Evolutionary conservation across 225 moss, liverwort and hornwort genomes (phyloP), one percentile per base, ranked within the genome.

Genomic region (Neckera pumila): DNA sequence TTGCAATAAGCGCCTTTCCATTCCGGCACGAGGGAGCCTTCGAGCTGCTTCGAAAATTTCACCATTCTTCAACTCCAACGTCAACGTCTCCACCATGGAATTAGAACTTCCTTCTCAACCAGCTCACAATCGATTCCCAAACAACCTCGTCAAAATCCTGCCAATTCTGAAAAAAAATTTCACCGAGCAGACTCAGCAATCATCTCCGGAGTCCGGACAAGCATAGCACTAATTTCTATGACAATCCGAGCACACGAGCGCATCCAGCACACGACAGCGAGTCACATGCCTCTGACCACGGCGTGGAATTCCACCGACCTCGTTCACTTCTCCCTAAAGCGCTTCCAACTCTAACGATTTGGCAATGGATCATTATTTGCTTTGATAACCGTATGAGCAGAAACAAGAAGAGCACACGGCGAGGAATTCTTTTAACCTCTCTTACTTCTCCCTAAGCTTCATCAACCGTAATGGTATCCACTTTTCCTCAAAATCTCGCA

Each of bases 21-120:
- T 85, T 94, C 94, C 47, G 93, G 92, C 60, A 94, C 94, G 62
- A 93, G 83, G 58, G 93, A 92, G 61, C 86, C 89, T 84, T 94
- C 94, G 64, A 94, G 88, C 84, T 94, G 94, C 88, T 94, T 93
- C 85, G 93, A 89, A 80, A 94, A 94, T 83, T 94, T 94, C 90
- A 94, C 94, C 94, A 94, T 94, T 16, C 53, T 89, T 78, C 90
- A 72, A 61, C 69, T 86, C 88, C 18, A 54, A 74, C 86, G 60
- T 53, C 83, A 85, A 85, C 53, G 61, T 86, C 90, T 84, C 88
- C 86, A 92, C 84, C 90, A 88, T 86, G 92, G 90, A 84, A 88
- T 69, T 54, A 84, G 23, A 71, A 85, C 43, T 61, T 58, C 87
- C 73, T 86, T 58, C 13, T 22, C 45, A 59, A 40, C 61, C 33